Base-by-base conservation (phyloP, 2,329 filamentous ascomycete genomes). In the Aspergillus alliaceus region DNA sequence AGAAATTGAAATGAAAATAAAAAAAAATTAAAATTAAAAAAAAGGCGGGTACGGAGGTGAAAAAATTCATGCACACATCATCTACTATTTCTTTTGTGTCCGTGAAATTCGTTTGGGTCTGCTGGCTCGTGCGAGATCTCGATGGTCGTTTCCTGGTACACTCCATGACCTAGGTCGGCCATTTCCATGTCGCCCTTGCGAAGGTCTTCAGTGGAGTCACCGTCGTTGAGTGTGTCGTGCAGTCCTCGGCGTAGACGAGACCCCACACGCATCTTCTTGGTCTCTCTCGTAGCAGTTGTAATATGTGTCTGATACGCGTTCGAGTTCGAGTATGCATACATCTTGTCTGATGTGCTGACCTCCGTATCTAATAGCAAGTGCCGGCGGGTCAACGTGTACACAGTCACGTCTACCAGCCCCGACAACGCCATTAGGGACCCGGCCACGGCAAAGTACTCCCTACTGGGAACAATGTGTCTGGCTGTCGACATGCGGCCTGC, bases 331-430 rank as follows among this genome's bases (percentile, higher is more conserved):
- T 75, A 64, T 5, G 71, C 64, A 44, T 68, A 70, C 46, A 58
- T 60, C 25, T 56, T 61, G 25, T 66, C 64, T 31, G 60, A 67
- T 2, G 61, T 60, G 44, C 66, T 70, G 53, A 69, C 71, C 48
- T 80, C 79, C 57, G 80, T 77, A 57, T 80, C 78, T 62, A 81
- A 73, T 15, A 86, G 75, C 63, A 85, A 75, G 46, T 82, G 80
- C 48, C 79, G 79, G 15, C 84, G 77, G 0, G 84, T 86, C 18
- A 84, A 64, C 0, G 82, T 82, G 71, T 85, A 86, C 6, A 86
- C 75, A 0, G 81, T 64, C n/a, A 83, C 82, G 67, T 86, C 83
- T 15, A 85, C 77, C 73, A 81, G 79, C 18, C 84, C 84, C 51
- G 83, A 85, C 11, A 80, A 77, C 2, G 82, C 80, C 67, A 86